A percentile compares a stretch with the other conserved stretches of the same genome.
phyloP scores from a whole-genome alignment of 768 basidiomycete genomes.

The Botryobasidium botryosum region DNA sequence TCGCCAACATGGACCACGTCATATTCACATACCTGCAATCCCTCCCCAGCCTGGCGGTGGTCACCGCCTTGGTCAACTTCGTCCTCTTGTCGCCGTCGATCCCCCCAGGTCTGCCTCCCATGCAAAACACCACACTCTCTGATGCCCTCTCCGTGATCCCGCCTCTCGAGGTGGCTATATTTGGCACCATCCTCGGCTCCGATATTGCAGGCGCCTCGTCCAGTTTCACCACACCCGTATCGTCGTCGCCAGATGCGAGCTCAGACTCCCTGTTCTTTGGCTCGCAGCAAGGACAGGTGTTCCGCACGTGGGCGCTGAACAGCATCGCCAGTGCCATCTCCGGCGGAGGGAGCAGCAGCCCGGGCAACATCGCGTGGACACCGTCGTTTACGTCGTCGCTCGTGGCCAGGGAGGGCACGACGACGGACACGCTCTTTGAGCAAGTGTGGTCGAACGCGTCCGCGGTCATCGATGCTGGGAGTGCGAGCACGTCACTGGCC shows the following conservation, averaged over 20 bases:
- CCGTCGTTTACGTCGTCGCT: too few relatives aligned
- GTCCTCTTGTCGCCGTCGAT: slow-evolving; percentile 26
- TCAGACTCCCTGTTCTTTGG: slow-evolving; percentile 43
- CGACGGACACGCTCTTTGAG: too few relatives aligned
- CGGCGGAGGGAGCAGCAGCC: too few relatives aligned
- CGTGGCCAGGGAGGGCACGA: too few relatives aligned
- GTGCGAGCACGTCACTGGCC: too few relatives aligned
- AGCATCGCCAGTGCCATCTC: too few relatives aligned
- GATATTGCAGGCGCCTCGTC: slow-evolving; percentile 34
- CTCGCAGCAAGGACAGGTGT: slow-evolving; percentile 28
- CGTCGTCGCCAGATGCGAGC: too few relatives aligned
- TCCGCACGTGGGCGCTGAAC: slow-evolving; percentile 40
- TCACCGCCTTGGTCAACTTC: too few relatives aligned
- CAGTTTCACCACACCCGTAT: slow-evolving; percentile 33
- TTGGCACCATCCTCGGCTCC: slow-evolving; percentile 33
- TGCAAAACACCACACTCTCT: background rate
- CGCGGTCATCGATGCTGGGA: too few relatives aligned
- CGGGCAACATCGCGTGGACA: too few relatives aligned
- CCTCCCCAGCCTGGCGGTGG: slow-evolving; percentile 31
- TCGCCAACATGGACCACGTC: slow-evolving; percentile 37
- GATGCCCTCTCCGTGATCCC: slow-evolving; percentile 27
- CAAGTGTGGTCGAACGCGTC: too few relatives aligned
- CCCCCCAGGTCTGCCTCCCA: too few relatives aligned
- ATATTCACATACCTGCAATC: slow-evolving; percentile 38
- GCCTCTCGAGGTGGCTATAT: slow-evolving; percentile 43